A percentile compares a stretch with the other conserved stretches of the same genome.
These are phyloP conservation scores for Picea sitchensis DNA, from an alignment of 75 land plant species.

Conservation along the genomic window DNA sequence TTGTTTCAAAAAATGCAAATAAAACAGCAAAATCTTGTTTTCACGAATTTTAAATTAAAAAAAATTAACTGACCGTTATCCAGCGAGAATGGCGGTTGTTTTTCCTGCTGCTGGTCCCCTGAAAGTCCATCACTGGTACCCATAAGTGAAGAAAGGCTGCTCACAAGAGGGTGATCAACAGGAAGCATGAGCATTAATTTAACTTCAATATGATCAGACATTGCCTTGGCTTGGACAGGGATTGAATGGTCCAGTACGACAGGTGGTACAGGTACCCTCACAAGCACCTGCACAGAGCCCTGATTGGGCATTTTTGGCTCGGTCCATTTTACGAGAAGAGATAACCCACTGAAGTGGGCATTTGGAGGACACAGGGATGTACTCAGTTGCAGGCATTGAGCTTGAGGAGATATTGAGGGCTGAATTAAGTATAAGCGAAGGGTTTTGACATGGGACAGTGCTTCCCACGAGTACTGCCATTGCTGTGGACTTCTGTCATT, in stretches of 20 bases:
- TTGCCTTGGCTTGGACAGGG: conserved; percentile 32
- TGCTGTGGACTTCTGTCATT: conserved; percentile 24
- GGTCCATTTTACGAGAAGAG: conserved; percentile 3
- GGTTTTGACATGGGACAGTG: conserved; percentile 42
- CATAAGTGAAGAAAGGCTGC: conserved; percentile 10
- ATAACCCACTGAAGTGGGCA: background rate
- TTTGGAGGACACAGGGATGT: conserved; percentile 14
- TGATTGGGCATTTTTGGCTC: background rate
- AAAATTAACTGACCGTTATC: conserved; percentile 39
- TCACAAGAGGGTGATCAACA: conserved; percentile 49
- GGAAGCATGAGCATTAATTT: conserved; percentile 62
- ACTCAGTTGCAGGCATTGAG: conserved; percentile 23
- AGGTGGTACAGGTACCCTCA: conserved; percentile 46
- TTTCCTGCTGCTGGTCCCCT: background rate
- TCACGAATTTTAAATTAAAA: too few species aligned
- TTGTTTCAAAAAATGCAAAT: too few species aligned
- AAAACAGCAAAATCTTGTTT: too few species aligned
- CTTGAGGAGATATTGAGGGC: conserved; percentile 19
- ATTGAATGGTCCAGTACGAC: conserved; percentile 52
- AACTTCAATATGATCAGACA: conserved; percentile 62
- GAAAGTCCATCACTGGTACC: conserved; percentile 8
- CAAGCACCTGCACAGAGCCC: background rate
- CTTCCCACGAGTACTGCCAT: conserved; percentile 70
- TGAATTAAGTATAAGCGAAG: conserved; percentile 47
- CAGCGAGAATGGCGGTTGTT: conserved; percentile 23